Percentiles rank a stretch among this genome's conserved stretches.
Evolutionary conservation across 1,139 yeast species (phyloP).

Genomic region (Yamadazyma aaseri): DNA sequence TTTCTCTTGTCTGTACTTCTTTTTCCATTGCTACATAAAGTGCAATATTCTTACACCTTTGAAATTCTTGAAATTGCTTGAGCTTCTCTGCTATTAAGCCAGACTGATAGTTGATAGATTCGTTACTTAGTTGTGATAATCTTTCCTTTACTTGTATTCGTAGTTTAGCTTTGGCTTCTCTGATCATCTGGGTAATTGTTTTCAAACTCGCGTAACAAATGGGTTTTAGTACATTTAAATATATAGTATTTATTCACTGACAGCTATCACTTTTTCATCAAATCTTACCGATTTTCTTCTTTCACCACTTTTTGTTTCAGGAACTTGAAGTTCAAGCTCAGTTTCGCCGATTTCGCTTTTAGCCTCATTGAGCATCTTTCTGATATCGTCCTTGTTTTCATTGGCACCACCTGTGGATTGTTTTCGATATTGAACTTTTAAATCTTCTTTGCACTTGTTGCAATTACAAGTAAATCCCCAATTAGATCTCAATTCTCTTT

Average conservation of each 20-base stretch:
- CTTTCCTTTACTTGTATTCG: conserved; percentile 20
- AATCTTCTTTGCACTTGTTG: conserved; percentile 60
- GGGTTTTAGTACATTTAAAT: no score
- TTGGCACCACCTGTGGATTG: conserved; percentile 26
- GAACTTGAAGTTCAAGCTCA: conserved; percentile 50
- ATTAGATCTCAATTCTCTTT: conserved; percentile 65
- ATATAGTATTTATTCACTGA: conserved; percentile 13
- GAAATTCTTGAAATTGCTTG: conserved; percentile 35
- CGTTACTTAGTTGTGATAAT: conserved; percentile 15
- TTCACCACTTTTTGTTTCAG: conserved; percentile 36
- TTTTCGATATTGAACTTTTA: conserved; percentile 36
- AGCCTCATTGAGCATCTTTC: conserved; percentile 43
- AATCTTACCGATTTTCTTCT: conserved; percentile 75
- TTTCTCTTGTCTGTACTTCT: conserved; percentile 55
- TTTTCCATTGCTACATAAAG: conserved; percentile 66
- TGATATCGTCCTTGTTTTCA: conserved; percentile 37
- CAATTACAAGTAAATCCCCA: conserved; percentile 85
- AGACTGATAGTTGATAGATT: conserved; percentile 21
- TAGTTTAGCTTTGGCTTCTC: conserved; percentile 16
- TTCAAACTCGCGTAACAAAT: no score
- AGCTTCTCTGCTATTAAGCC: conserved; percentile 26
- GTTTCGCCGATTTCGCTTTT: conserved; percentile 35
- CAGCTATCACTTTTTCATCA: conserved; percentile 54
- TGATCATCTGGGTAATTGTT: conserved; percentile 1
- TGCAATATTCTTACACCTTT: conserved; percentile 50